Percentiles rank a stretch among this genome's conserved stretches.
phyloP scores from a whole-genome alignment of 768 basidiomycete genomes.

The Phaffia tasmanica region DNA sequence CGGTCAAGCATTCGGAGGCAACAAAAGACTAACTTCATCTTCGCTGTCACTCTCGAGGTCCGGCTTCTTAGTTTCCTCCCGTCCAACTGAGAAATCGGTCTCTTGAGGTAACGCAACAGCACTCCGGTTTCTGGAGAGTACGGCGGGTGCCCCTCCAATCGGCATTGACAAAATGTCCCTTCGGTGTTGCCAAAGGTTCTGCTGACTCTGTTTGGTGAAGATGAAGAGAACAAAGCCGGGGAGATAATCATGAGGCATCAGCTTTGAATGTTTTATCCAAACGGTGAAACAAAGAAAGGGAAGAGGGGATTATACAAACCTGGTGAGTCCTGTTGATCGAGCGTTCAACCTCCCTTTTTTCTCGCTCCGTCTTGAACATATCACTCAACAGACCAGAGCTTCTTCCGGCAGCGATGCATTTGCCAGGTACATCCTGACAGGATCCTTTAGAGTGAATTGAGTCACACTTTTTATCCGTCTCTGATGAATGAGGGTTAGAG shows the following conservation, averaged over 20 bases:
- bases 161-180: background rate
- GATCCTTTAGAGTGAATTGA: too few species aligned
- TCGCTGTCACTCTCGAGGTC: conserved; percentile 24
- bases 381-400: conserved; percentile 26
- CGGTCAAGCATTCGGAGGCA: background rate
- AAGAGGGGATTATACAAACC: too few species aligned
- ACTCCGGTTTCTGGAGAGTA: conserved; percentile 15
- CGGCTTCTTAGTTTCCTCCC: conserved; percentile 7
- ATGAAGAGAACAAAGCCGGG: background rate
- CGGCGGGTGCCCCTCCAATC: background rate
- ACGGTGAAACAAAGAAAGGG: too few species aligned
- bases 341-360: conserved; percentile 20
- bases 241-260: background rate
- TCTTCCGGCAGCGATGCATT: conserved; percentile 18
- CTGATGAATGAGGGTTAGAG: background rate
- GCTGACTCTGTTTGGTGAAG: conserved; percentile 5
- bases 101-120: conserved; percentile 20
- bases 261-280: too few species aligned
- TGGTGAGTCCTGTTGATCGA: background rate
- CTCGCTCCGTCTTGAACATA: conserved; percentile 25
- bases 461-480: background rate
- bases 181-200: conserved; percentile 20
- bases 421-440: background rate
- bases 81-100: conserved; percentile 14
- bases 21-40: conserved; percentile 9